A percentile compares a stretch with the other conserved stretches of the same genome.
These are phyloP conservation scores for Hemileccinum rubropunctum DNA, from an alignment of 768 basidiomycete genomes.

Conservation along the genomic window DNA sequence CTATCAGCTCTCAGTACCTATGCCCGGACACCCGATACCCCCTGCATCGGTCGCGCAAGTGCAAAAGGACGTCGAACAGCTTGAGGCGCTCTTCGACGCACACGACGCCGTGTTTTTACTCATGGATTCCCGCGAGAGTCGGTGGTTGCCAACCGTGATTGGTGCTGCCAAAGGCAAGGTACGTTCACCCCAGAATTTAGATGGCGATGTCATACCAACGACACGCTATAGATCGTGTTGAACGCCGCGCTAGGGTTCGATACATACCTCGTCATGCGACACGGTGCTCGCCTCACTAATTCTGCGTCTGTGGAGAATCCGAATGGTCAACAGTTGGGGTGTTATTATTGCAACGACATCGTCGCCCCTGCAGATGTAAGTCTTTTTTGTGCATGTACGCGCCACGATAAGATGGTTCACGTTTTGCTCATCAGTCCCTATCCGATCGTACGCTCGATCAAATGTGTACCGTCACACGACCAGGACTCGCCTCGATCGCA, in stretches of 20 bases:
- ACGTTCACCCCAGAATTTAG: not conserved
- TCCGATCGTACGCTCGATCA: slow-evolving; percentile 95
- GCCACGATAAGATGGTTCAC: not conserved
- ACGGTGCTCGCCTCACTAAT: slow-evolving; percentile 58
- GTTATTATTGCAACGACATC: slow-evolving; percentile 98
- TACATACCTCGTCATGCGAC: slow-evolving; percentile 94
- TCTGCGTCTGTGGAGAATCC: slow-evolving; percentile 7
- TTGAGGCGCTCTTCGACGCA: slow-evolving; percentile 75
- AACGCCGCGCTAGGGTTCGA: slow-evolving; percentile 97
- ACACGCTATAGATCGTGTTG: slow-evolving; percentile 66
- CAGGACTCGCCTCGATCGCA: slow-evolving; percentile 91
- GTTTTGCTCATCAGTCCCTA: slow-evolving; percentile 42
- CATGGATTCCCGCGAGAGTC: slow-evolving; percentile 97
- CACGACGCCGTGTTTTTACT: slow-evolving; percentile 92
- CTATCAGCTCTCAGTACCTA: slow-evolving; percentile 79
- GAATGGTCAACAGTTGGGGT: slow-evolving; percentile 60
- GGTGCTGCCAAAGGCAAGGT: slow-evolving; percentile 79
- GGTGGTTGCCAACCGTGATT: slow-evolving; percentile 94
- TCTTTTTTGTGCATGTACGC: not conserved
- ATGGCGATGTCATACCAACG: not conserved
- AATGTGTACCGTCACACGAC: slow-evolving; percentile 98
- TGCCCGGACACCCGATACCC: slow-evolving; percentile 96
- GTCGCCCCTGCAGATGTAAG: slow-evolving; percentile 92
- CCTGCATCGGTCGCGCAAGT: slow-evolving; percentile 51
- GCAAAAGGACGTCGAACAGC: slow-evolving; percentile 61